These are phyloP conservation scores for Spathaspora passalidarum DNA, from an alignment of 805 yeast genomes.

Conservation along the genomic window DNA sequence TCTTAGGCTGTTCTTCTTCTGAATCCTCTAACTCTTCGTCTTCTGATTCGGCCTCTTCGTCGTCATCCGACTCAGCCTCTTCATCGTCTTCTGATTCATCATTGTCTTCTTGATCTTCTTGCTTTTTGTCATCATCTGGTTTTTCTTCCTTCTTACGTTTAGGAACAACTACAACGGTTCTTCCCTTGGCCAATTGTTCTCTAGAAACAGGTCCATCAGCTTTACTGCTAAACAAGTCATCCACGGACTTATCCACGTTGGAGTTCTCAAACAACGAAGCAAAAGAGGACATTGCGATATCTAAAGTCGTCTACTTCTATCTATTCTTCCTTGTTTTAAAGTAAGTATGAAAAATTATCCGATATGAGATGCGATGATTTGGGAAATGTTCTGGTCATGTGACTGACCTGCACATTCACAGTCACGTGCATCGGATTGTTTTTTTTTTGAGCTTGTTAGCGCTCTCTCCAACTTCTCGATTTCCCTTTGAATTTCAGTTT, in stretches of 20 bases:
- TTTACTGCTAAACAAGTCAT: slow-evolving; percentile 25
- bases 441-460: not conserved
- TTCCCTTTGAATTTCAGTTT: not conserved
- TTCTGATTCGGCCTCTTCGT: slow-evolving; percentile 8
- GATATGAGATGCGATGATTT: not conserved
- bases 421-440: not conserved
- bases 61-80: slow-evolving; percentile 6
- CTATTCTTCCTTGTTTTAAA: not conserved
- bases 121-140: slow-evolving; percentile 11
- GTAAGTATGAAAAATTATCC: not conserved
- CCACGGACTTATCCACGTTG: slow-evolving; percentile 24
- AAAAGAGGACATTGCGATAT: slow-evolving; percentile 31
- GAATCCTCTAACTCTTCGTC: slow-evolving; percentile 16
- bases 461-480: not conserved
- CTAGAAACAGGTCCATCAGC: slow-evolving; percentile 48
- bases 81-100: slow-evolving; percentile 23
- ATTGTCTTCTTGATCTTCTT: slow-evolving; percentile 17
- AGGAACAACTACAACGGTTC: slow-evolving; percentile 17
- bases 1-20: slow-evolving; percentile 30
- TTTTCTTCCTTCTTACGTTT: slow-evolving; percentile 15
- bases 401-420: not conserved
- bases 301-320: not conserved
- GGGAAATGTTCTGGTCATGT: not conserved
- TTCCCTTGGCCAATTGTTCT: slow-evolving; percentile 20
- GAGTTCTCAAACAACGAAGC: slow-evolving; percentile 30